These are phyloP conservation scores for Zasmidium angulare DNA, from an alignment of 2,329 filamentous ascomycete species.

Conservation along the genomic window DNA sequence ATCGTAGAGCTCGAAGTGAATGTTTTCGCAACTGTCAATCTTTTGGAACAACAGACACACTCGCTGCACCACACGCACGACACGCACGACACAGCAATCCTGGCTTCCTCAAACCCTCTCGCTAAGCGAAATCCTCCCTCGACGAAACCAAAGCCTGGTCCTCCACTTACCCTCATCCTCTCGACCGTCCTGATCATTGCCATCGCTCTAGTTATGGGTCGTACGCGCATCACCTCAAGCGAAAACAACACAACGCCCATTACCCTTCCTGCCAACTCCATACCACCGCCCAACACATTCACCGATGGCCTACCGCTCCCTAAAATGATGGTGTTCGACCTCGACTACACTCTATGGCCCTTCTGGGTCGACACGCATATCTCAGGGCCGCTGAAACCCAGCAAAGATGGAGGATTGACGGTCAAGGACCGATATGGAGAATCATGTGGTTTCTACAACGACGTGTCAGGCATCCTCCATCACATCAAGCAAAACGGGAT, in stretches of 20 bases:
- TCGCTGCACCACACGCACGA: neutral
- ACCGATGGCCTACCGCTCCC: conserved; percentile 71
- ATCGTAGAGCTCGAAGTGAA: neutral
- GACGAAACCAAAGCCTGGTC: neutral
- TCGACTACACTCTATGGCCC: conserved; percentile 98
- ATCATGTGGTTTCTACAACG: conserved; percentile 48
- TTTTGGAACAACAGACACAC: neutral
- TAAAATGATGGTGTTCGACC: conserved; percentile 84
- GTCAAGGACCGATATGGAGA: conserved; percentile 54
- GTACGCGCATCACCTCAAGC: conserved; percentile 11
- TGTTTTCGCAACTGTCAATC: neutral
- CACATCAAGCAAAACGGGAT: conserved; percentile 57
- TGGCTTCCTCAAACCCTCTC: neutral
- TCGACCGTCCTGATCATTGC: conserved; percentile 10
- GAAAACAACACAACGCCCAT: conserved; percentile 34
- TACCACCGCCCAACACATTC: conserved; percentile 55
- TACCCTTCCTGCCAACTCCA: conserved; percentile 37
- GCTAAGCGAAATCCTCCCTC: neutral
- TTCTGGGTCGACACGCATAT: conserved; percentile 98
- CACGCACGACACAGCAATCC: neutral
- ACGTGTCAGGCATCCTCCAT: conserved; percentile 52
- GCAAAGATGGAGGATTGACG: conserved; percentile 39
- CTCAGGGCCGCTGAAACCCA: conserved; percentile 65
- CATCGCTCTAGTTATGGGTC: conserved; percentile 18
- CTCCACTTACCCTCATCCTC: conserved; percentile 2